These are phyloP conservation scores for Viola odorata DNA, from an alignment of 345 rosid species.

Conservation along the genomic window DNA sequence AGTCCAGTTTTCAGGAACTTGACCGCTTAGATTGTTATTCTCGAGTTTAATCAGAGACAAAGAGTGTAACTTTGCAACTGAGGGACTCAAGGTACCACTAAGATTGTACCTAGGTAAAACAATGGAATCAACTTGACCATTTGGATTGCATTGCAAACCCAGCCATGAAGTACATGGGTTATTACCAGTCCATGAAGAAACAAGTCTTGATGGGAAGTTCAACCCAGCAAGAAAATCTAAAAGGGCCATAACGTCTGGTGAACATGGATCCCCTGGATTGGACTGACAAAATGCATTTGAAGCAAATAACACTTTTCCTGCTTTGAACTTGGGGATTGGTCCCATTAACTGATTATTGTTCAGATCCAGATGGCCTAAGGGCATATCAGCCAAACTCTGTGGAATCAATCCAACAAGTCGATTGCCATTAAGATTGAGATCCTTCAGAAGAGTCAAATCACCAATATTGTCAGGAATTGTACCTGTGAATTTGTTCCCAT, in stretches of 20 bases:
- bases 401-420: constrained; percentile 60
- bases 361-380: constrained; percentile 45
- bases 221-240: constrained; percentile 50
- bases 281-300: constrained; percentile 52
- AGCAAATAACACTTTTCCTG: constrained; percentile 27
- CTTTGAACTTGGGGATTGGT: constrained; percentile 51
- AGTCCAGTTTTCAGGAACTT: constrained; percentile 55
- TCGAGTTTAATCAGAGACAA: constrained; percentile 39
- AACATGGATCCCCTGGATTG: constrained; percentile 41
- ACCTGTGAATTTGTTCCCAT: constrained; percentile 70
- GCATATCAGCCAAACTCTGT: constrained; percentile 40
- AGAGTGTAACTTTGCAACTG: constrained; percentile 43
- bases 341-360: constrained; percentile 73
- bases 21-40: constrained; percentile 43
- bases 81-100: constrained; percentile 59
- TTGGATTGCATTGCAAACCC: constrained; percentile 39
- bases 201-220: constrained; percentile 53
- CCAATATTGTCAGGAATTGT: constrained; percentile 54
- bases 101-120: constrained; percentile 46
- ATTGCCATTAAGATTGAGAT: constrained; percentile 56
- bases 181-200: constrained; percentile 53
- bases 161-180: constrained; percentile 62
- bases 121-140: constrained; percentile 27
- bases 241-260: constrained; percentile 57
- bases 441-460: constrained; percentile 41